Evolutionary conservation across 805 yeast species (phyloP), one percentile per base, ranked within the genome.

Genomic region (Metschnikowia reukaufii): DNA sequence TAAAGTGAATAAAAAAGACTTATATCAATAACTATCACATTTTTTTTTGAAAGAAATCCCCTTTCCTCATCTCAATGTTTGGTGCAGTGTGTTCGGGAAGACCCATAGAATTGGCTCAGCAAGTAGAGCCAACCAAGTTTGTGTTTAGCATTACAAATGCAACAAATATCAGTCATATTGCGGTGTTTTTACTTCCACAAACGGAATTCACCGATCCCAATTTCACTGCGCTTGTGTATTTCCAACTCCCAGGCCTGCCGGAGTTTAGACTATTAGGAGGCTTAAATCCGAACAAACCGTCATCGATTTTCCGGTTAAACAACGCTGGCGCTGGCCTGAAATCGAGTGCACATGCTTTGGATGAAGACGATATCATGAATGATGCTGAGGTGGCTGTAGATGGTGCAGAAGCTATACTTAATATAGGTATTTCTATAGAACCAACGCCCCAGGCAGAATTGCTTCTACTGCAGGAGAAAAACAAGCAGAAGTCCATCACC

Each of bases 361-460:
- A 84, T 74, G 56, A 54, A 38, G 73, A 70, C 42, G 60, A 52
- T 2, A 38, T 43, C 15, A 57, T 57, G 37, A 67, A 64, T 9
- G 59, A 55, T 40, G 47, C 61, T 16, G 72, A 67, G 39, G 52
- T 63, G 25, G 49, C 51, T 1, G 50, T 59, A 16, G 53, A 59
- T 3, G 47, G 29, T 29, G 36, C 21, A 20, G 36, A 36, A 6
- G 35, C 33, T 9, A 42, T 45, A 15, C 65, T 61, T 54, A 74
- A 62, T 52, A 82, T 92, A 4, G 99, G 99, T 0, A 87, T 94
- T n/a, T 88, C 97, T 3, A 83, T 92, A 12, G 99, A 92, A 61
- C 86, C 96, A 0, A 75, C 79, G 6, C 72, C 63, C 0, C 82
- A 78, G 41, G 97, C 95, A 0, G 79, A 80, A 49, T 66, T 71